Evolutionary conservation across 2,329 filamentous ascomycete species (phyloP).

Genomic region (Arthroderma sp.): DNA sequence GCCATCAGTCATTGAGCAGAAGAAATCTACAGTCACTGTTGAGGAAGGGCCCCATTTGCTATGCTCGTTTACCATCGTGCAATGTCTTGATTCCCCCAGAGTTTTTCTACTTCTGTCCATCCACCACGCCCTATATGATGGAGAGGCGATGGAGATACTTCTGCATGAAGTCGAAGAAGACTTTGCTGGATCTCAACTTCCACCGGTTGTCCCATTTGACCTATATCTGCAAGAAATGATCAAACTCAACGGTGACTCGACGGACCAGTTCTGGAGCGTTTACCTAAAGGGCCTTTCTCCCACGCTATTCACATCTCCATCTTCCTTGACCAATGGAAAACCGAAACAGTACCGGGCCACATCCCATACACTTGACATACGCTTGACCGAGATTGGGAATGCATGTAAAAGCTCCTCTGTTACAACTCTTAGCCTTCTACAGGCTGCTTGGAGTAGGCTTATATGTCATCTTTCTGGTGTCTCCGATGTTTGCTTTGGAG

Average conservation of each 20-base stretch:
- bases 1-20: constrained; percentile 36
- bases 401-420: constrained; percentile 43
- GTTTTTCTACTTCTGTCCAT: constrained; percentile 38
- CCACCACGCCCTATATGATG: constrained; percentile 83
- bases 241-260: constrained; percentile 35
- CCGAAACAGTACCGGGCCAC: constrained; percentile 17
- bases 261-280: constrained; percentile 54
- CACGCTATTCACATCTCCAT: constrained; percentile 17
- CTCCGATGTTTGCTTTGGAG: constrained; percentile 72
- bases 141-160: constrained; percentile 58
- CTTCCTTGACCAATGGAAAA: not conserved
- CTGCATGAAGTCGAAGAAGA: constrained; percentile 57
- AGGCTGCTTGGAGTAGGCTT: constrained; percentile 60
- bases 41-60: constrained; percentile 20
- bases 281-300: constrained; percentile 44
- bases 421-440: constrained; percentile 55
- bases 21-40: constrained; percentile 23
- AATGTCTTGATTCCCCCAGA: constrained; percentile 8
- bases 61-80: constrained; percentile 16
- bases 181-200: constrained; percentile 40
- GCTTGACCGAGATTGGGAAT: constrained; percentile 32
- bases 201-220: constrained; percentile 44
- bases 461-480: constrained; percentile 45
- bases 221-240: constrained; percentile 52
- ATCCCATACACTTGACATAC: constrained; percentile 18